Percentiles rank a stretch among this genome's conserved stretches.
Evolutionary conservation across 2,329 filamentous ascomycete species (phyloP).

Genomic region (Pseudogymnoascus sp.): DNA sequence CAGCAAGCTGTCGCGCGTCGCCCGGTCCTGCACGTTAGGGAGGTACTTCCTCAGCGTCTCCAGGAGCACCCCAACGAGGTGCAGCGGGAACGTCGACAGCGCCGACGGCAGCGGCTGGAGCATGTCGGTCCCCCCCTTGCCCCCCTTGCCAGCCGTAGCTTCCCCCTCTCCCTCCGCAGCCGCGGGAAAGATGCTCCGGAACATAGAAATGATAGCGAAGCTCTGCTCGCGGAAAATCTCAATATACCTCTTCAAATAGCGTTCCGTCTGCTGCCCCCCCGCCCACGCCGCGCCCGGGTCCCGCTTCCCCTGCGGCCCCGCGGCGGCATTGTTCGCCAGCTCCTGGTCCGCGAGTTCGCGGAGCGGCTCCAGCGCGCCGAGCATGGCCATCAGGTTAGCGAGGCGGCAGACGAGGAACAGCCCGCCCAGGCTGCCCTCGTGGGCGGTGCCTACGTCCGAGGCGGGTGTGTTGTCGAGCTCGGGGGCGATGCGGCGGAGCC

Average conservation of each 20-base stretch:
- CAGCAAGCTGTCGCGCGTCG: slow-evolving; percentile 74
- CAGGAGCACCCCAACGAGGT: slow-evolving; percentile 72
- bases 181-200: slow-evolving; percentile 75
- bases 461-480: slow-evolving; percentile 53
- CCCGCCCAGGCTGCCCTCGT: slow-evolving; percentile 66
- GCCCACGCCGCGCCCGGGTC: slow-evolving; percentile 42
- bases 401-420: slow-evolving; percentile 83
- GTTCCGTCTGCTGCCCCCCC: slow-evolving; percentile 83
- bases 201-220: slow-evolving; percentile 91
- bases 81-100: slow-evolving; percentile 73
- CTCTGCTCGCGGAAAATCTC: slow-evolving; percentile 97
- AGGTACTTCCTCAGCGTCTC: slow-evolving; percentile 69
- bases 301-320: slow-evolving; percentile 35
- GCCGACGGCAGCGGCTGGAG: slow-evolving; percentile 63
- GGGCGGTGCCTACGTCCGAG: slow-evolving; percentile 24
- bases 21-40: slow-evolving; percentile 70
- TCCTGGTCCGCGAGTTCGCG: slow-evolving; percentile 87
- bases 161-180: slow-evolving; percentile 27
- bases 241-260: slow-evolving; percentile 89
- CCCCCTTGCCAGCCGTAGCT: slow-evolving; percentile 14
- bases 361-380: slow-evolving; percentile 77
- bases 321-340: slow-evolving; percentile 35
- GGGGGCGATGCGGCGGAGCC: slow-evolving; percentile 78
- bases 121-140: slow-evolving; percentile 29
- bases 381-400: slow-evolving; percentile 66